Evolutionary conservation across 2,329 filamentous ascomycete species (phyloP), one percentile per base, ranked within the genome.

Genomic region (Fusarium veterinarium): DNA sequence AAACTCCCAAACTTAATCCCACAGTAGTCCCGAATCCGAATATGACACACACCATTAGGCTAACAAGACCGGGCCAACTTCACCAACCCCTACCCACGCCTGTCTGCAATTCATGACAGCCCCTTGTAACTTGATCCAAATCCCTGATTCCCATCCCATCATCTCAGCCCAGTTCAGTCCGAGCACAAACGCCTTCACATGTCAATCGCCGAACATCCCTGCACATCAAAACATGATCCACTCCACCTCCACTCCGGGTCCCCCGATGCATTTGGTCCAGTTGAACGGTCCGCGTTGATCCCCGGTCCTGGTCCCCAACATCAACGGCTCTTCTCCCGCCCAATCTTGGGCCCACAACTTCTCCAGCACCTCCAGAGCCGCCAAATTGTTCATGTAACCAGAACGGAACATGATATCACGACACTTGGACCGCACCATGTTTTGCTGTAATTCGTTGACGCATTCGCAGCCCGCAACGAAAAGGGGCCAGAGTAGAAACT

Each of bases 301-400:
- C 51, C 80, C 81, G 56, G 83, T 77, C 76, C 67, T 76, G 23
- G 76, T 69, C 28, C 75, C 80, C 25, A 80, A 78, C 55, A 77
- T 81, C 25, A 78, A 72, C 52, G 78, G 76, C 57, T 82, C 80
- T 33, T 83, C 81, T 46, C 83, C 82, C 64, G 82, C 77, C 73
- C 79, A 81, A 55, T 90, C 87, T 55, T 87, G 88, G 17, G 86
- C 86, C 95, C 95, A 98, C 20, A 97, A 88, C 76, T 91, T 91
- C 84, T 98, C 95, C 45, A 98, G 83, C 8, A 97, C 90, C 77
- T 96, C 93, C 31, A 98, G 86, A 12, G 93, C 94, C 11, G 93
- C 92, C 44, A 97, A 87, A 80, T 97, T 98, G 83, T 97, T 98
- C 86, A 95, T 93, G 83, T 98, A 98, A 2, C 95, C 95, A 60